Evolutionary conservation across 2,329 filamentous ascomycete genomes (phyloP).

Genomic region (Mycosphaerella sp.): DNA sequence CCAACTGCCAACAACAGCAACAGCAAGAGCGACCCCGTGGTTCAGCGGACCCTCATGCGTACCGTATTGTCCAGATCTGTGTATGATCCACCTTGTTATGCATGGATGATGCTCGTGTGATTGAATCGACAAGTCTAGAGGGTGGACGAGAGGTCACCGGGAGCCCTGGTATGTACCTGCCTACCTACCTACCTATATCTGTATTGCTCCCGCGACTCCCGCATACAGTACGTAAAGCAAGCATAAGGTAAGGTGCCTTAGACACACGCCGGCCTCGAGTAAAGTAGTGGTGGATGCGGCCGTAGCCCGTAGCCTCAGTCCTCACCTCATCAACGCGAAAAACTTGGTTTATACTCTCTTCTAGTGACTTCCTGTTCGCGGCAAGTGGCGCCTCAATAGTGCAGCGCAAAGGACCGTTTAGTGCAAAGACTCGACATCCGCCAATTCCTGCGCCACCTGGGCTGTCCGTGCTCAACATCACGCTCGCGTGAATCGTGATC

Average conservation of each 20-base stretch:
- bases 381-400: neutral
- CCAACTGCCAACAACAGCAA: no score
- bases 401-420: neutral
- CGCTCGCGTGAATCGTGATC: neutral
- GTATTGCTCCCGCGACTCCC: neutral
- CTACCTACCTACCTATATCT: neutral
- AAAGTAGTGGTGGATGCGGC: no score
- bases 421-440: neutral
- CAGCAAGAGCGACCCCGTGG: slow-evolving; percentile 1
- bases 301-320: no score
- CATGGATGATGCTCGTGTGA: neutral
- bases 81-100: neutral
- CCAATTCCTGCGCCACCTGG: neutral
- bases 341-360: neutral
- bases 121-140: neutral
- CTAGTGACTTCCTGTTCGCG: neutral
- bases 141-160: neutral
- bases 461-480: neutral
- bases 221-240: neutral
- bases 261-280: neutral
- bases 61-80: neutral
- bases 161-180: slow-evolving; percentile 1
- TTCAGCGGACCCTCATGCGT: neutral
- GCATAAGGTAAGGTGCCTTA: neutral
- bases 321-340: neutral